Base-by-base conservation (phyloP, 2,329 filamentous ascomycete species). In the Sarocladiaceae sp. region DNA sequence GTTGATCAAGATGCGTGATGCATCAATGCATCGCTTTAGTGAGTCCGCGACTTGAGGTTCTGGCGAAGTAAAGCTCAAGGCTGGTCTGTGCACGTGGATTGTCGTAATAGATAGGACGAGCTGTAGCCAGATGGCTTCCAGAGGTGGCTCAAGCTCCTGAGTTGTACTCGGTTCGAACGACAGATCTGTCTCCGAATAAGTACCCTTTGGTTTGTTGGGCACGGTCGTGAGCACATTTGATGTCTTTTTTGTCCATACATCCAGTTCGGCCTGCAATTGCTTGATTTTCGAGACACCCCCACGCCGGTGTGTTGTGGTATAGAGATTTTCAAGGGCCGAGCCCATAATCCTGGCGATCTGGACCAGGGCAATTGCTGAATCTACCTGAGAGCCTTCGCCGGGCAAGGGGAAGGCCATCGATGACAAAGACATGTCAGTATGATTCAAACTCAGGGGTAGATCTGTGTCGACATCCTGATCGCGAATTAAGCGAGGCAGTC, bases 281-380 rank as follows among this genome's bases (percentile, higher is more conserved):
- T 50, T 35, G 18, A 62, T 60, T 11, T 62, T 63, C 1, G 56
- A 50, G 11, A 62, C 54, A 15, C 60, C 61, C 2, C 60, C 61
- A 23, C 59, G 60, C 13, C 61, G 56, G 8, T 49, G 42, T 3
- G 61, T 63, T 0, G 61, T 63, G 2, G 58, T 62, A 28, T 63
- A 63, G 2, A 63, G 44, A 5, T 57, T 58, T 11, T 62, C 60
- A 4, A 62, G 52, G 2, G 56, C 55, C 7, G 56, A 51, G 6
- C 59, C 59, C 4, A 61, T 54, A 23, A 63, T 62, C 17, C 55
- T 56, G 8, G 58, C 58, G 8, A 63, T 56, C 23, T 61, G 61
- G 42, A 63, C 60, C 15, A 62, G 23, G 47, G 51, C 53, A 4
- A 63, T 48, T 13, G 61, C 60, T 1, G 59, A 54, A 36, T 61